phyloP scores from a whole-genome alignment of 2,329 filamentous ascomycete genomes.

The Blastomyces gilchristii region DNA sequence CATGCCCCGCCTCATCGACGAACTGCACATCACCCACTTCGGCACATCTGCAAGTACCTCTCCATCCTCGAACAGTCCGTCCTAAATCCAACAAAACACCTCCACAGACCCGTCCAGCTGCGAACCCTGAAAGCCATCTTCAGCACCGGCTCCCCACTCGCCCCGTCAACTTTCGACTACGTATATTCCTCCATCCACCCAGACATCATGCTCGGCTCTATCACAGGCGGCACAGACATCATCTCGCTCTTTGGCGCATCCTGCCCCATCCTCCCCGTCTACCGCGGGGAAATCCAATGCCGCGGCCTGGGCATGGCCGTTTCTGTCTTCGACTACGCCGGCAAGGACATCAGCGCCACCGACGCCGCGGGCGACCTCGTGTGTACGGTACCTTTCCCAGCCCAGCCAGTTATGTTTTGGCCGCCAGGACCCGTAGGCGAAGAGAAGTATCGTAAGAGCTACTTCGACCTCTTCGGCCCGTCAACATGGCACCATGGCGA shows the following conservation, averaged over 20 bases:
- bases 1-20: slow-evolving; percentile 70
- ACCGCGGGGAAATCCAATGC: slow-evolving; percentile 65
- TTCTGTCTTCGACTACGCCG: slow-evolving; percentile 45
- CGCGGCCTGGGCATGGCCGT: slow-evolving; percentile 73
- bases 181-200: slow-evolving; percentile 74
- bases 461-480: slow-evolving; percentile 71
- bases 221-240: slow-evolving; percentile 94
- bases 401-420: slow-evolving; percentile 85
- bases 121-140: slow-evolving; percentile 68
- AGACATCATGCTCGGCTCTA: slow-evolving; percentile 76
- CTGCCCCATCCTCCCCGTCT: slow-evolving; percentile 63
- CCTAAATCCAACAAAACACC: slow-evolving; percentile 48
- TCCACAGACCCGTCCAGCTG: slow-evolving; percentile 32
- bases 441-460: slow-evolving; percentile 69
- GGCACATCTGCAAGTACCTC: slow-evolving; percentile 88
- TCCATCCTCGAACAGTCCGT: slow-evolving; percentile 75
- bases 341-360: slow-evolving; percentile 47
- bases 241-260: slow-evolving; percentile 88
- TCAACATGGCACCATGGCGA: slow-evolving; percentile 86
- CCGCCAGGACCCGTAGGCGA: slow-evolving; percentile 53
- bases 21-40: slow-evolving; percentile 78
- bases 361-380: slow-evolving; percentile 78
- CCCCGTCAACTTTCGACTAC: slow-evolving; percentile 85
- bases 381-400: slow-evolving; percentile 76
- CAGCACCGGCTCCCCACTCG: slow-evolving; percentile 83